Evolutionary conservation across 2,329 filamentous ascomycete genomes (phyloP), one percentile per base, ranked within the genome.

Genomic region (Aureobasidium sp.): DNA sequence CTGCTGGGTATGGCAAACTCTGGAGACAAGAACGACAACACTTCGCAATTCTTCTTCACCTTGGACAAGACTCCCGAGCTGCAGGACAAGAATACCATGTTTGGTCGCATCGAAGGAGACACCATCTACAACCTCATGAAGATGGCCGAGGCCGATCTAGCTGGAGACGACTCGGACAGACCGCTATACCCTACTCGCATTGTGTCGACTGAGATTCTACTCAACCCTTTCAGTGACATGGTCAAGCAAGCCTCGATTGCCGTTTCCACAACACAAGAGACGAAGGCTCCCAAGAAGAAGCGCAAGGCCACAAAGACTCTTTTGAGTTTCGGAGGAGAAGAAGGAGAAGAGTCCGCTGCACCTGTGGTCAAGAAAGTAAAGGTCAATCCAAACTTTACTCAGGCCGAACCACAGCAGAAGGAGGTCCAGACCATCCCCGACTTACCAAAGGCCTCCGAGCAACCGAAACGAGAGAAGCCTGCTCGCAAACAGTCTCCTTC

Each of bases 21-120:
- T 64, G 87, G 91, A 49, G 78, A 77, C 57, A 82, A 83, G 34
- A 82, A 92, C 70, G 89, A 89, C 61, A 97, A 97, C 77, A 90
- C 91, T 37, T 96, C 91, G 74, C 94, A 99, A 75, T 97, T 97
- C 80, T 99, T 99, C 78, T 87, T 99, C 65, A 97, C 94, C 0
- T 77, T 99, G 59, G 91, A 86, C 66, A 80, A 81, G 61, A 91
- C 92, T 27, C 87, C 91, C 29, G 91, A 97, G 78, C 74, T 99
- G 70, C 90, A 88, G 68, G 89, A 88, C 57, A 90, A 90, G 76
- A 97, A 97, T 74, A 97, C 94, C 0, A 78, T 97, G 73, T 97
- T 99, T 78, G 94, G 94, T 20, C 82, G 94, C 62, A 84, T 99
- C 48, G 91, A 89, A 39, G 94, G 93, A 31, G 91, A 97, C 67